Evolutionary conservation across 768 basidiomycete genomes (phyloP).

Genomic region (Podaxis sp.): DNA sequence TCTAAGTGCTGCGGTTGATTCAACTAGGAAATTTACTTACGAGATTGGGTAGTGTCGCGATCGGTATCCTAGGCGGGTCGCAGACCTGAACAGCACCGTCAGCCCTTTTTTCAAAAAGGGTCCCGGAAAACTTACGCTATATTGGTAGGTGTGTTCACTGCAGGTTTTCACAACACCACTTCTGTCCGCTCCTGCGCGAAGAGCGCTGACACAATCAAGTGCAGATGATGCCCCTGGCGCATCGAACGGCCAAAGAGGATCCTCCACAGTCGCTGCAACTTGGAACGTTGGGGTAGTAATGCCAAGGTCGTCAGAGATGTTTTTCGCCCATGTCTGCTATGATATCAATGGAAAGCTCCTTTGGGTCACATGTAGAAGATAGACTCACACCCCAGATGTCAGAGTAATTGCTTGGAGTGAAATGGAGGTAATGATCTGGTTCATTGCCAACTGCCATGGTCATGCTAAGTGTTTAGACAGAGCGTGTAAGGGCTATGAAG

Average conservation of each 20-base stretch:
- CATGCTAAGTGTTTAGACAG: not conserved
- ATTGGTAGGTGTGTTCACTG: slow-evolving; percentile 53
- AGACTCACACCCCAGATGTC: slow-evolving; percentile 37
- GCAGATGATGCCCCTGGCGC: slow-evolving; percentile 36
- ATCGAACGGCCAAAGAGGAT: slow-evolving; percentile 49
- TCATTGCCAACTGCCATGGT: slow-evolving; percentile 44
- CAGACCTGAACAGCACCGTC: slow-evolving; percentile 25
- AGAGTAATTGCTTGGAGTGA: slow-evolving; percentile 40
- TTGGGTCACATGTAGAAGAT: not conserved
- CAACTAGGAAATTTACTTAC: slow-evolving; percentile 20
- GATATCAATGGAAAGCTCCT: not conserved
- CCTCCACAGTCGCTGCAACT: slow-evolving; percentile 44
- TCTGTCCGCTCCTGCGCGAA: slow-evolving; percentile 40
- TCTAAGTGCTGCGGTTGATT: not conserved
- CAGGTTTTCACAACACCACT: slow-evolving; percentile 40
- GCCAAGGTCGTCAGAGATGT: slow-evolving; percentile 28
- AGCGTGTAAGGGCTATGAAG: not conserved
- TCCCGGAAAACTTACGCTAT: slow-evolving; percentile 31
- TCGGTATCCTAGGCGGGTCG: slow-evolving; percentile 36
- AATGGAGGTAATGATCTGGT: slow-evolving; percentile 45
- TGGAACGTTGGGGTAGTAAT: slow-evolving; percentile 39
- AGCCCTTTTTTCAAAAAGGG: not conserved
- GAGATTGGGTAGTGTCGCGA: slow-evolving; percentile 46
- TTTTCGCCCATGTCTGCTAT: slow-evolving; percentile 42
- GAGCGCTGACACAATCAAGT: slow-evolving; percentile 44